Conservation (phyloP, 345 rosid genomes). For the Arabis alpina region DNA sequence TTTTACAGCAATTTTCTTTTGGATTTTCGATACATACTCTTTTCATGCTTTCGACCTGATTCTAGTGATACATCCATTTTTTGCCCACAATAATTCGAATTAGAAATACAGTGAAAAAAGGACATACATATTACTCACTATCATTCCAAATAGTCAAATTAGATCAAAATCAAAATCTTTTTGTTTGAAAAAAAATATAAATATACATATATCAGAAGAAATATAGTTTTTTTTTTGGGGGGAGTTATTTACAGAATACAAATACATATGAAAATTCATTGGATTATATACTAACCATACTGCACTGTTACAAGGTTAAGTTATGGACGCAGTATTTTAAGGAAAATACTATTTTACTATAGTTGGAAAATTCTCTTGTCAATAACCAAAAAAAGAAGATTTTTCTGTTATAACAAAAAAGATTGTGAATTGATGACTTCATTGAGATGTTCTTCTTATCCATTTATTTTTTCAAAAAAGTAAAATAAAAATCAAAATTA, state of each 20-base stretch:
- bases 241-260: no score
- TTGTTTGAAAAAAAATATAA: no score
- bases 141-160: no score
- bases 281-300: no score
- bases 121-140: no score
- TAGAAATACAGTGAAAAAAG: no score
- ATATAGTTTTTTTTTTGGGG: no score
- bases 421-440: conserved; percentile 33
- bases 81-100: background rate
- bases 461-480: conserved; percentile 28
- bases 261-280: no score
- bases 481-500: background rate
- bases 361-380: background rate
- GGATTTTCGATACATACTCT: conserved; percentile 17
- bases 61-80: background rate
- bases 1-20: background rate
- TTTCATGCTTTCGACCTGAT: conserved; percentile 4
- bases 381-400: background rate
- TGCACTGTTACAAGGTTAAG: no score
- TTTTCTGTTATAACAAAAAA: conserved; percentile 37
- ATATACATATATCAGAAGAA: no score
- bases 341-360: no score
- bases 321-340: background rate
- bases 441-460: conserved; percentile 41
- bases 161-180: no score